These are phyloP conservation scores for Penicillium digitatum DNA, from an alignment of 2,329 filamentous ascomycete genomes.

Conservation along the genomic window DNA sequence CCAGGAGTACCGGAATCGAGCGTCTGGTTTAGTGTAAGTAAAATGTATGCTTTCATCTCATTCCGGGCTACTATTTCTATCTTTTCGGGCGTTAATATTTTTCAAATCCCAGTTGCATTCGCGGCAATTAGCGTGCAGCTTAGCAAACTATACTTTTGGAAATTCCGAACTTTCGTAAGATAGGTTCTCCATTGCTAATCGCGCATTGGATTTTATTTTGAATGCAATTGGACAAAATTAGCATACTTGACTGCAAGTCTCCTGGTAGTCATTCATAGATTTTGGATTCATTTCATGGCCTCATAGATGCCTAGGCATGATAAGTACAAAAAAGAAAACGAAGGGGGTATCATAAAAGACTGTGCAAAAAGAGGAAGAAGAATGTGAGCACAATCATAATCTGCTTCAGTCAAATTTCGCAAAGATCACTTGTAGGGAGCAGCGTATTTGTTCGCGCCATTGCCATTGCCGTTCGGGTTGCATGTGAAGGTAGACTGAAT, in stretches of 20 bases:
- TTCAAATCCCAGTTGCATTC: background rate
- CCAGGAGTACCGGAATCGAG: slow-evolving; percentile 44
- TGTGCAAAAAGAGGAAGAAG: background rate
- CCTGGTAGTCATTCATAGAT: no score
- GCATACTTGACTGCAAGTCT: no score
- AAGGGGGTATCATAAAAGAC: background rate
- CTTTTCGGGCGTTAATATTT: background rate
- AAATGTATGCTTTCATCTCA: background rate
- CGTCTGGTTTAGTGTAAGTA: slow-evolving; percentile 23
- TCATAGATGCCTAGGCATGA: background rate
- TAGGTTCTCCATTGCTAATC: background rate
- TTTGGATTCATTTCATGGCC: background rate
- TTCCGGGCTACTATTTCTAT: background rate
- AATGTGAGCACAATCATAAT: background rate
- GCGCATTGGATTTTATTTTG: background rate
- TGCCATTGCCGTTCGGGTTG: background rate
- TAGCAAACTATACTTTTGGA: background rate
- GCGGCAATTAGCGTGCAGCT: background rate
- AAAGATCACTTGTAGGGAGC: background rate
- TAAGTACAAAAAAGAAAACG: background rate
- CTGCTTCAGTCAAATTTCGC: background rate
- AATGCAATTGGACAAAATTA: background rate
- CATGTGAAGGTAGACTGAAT: background rate
- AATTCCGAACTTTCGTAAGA: no score
- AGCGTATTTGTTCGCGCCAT: background rate